Evolutionary conservation across 495 filamentous ascomycete genomes (phyloP).

Genomic region (Neurospora sp.): DNA sequence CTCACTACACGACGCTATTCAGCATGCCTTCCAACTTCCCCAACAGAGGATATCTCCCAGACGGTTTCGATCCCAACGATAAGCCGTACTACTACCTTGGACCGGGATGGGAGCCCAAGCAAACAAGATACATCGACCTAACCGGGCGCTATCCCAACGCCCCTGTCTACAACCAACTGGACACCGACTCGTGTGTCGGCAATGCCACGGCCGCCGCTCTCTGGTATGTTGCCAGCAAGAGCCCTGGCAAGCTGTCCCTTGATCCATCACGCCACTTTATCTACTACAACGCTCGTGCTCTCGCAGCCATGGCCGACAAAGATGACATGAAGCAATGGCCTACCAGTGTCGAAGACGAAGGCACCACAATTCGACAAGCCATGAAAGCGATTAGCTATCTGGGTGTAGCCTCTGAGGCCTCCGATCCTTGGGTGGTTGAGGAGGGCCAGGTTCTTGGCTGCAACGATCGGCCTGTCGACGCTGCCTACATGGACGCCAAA

Average conservation of each 20-base stretch:
- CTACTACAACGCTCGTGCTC: neutral
- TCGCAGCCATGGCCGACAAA: neutral
- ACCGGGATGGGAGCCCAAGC: no score
- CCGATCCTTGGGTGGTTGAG: neutral
- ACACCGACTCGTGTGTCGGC: neutral
- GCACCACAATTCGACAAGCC: neutral
- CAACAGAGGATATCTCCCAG: no score
- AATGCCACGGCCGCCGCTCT: neutral
- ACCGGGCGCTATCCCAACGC: neutral
- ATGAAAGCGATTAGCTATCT: neutral
- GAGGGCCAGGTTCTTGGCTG: no score
- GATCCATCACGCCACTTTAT: neutral
- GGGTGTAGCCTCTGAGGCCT: neutral
- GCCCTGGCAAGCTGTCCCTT: neutral
- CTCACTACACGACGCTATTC: no score
- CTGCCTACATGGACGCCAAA: neutral
- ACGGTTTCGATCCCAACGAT: neutral
- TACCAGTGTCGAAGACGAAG: neutral
- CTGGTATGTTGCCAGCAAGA: neutral
- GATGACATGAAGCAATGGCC: neutral
- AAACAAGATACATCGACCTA: neutral
- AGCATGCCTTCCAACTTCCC: no score
- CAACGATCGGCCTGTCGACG: neutral
- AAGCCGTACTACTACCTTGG: neutral
- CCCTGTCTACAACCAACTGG: neutral